Evolutionary conservation across 2,329 filamentous ascomycete species (phyloP), one percentile per base, ranked within the genome.

Genomic region (Aspergillus spinulosporus): DNA sequence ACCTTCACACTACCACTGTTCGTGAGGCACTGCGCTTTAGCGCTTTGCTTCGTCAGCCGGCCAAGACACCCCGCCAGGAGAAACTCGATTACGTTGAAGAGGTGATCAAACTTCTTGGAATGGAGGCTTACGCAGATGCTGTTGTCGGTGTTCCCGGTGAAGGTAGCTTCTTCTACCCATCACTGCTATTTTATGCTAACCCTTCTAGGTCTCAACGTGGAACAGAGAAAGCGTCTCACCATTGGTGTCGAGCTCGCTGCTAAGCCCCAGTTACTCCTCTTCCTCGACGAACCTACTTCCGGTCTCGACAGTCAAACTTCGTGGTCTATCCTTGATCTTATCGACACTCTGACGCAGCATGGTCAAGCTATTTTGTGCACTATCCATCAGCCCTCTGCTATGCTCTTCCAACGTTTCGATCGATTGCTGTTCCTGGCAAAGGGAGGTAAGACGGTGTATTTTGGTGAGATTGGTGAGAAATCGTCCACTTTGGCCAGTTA

Each of bases 191-290:
- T 39, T 49, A 42, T 15, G 51, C 59, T 63, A 59, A 63, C 49
- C 11, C 1, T 39, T 31, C 28, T 39, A 70, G 72, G 81, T 76
- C 75, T 84, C 43, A 83, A 83, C 52, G 81, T 84, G 21, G 84
- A 87, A 69, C 84, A 87, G 69, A 79, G 84, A 14, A 87, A 87
- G 70, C 88, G 91, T 66, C 81, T 97, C 5, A 97, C 92, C 0
- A 96, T 97, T 61, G 93, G 92, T 74, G 92, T 97, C n/a, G 93
- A 97, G 72, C 83, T 97, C 26, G 92, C 91, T 43, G 93, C 93
- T 5, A 96, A 94, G 77, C 93, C 93, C 5, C 87, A 90, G 40
- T 81, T 97, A 51, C 82, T 97, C 59, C 84, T 97, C 47, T 97
- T 97, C 78, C 85, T 97, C 40, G 93, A 97, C 66, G 93, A 97